A percentile compares a stretch with the other conserved stretches of the same genome.
These are phyloP conservation scores for Phytophthora colocasiae DNA, from an alignment of 352 stramenopile species.

Conservation along the genomic window DNA sequence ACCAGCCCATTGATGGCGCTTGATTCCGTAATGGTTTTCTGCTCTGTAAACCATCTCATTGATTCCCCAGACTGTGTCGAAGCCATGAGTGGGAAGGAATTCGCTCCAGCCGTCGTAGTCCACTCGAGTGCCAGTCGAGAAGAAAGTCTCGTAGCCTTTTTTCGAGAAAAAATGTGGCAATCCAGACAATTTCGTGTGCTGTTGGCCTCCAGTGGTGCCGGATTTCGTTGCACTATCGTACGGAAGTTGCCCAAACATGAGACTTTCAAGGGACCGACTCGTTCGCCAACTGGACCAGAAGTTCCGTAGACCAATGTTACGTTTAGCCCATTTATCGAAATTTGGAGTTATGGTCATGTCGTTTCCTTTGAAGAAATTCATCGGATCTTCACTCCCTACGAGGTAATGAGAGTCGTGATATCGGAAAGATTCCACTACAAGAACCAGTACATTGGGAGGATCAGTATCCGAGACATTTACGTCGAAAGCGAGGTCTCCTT, in stretches of 20 bases:
- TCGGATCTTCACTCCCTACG: conserved; percentile 40
- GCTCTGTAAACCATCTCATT: conserved; percentile 46
- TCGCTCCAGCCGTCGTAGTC: conserved; percentile 55
- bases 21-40: conserved; percentile 43
- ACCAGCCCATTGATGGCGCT: conserved; percentile 34
- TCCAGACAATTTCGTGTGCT: conserved; percentile 32
- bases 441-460: conserved; percentile 54
- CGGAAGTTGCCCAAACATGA: conserved; percentile 56
- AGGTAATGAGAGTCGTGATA: conserved; percentile 58
- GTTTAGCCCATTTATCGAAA: conserved; percentile 56
- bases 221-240: conserved; percentile 45
- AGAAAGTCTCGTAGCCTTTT: conserved; percentile 54
- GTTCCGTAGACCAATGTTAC: conserved; percentile 54
- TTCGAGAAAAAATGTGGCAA: conserved; percentile 55
- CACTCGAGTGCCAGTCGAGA: conserved; percentile 38
- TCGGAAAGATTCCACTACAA: conserved; percentile 62
- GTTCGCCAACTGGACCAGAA: conserved; percentile 65
- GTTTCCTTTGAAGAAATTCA: conserved; percentile 36
- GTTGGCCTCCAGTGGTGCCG: conserved; percentile 34
- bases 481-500: conserved; percentile 37
- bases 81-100: conserved; percentile 56
- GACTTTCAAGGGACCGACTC: conserved; percentile 59
- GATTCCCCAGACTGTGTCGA: conserved; percentile 46
- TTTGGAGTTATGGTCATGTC: conserved; percentile 42
- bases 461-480: conserved; percentile 39